Conservation (phyloP, 768 basidiomycete genomes). For the Boletus tylopilopsis region DNA sequence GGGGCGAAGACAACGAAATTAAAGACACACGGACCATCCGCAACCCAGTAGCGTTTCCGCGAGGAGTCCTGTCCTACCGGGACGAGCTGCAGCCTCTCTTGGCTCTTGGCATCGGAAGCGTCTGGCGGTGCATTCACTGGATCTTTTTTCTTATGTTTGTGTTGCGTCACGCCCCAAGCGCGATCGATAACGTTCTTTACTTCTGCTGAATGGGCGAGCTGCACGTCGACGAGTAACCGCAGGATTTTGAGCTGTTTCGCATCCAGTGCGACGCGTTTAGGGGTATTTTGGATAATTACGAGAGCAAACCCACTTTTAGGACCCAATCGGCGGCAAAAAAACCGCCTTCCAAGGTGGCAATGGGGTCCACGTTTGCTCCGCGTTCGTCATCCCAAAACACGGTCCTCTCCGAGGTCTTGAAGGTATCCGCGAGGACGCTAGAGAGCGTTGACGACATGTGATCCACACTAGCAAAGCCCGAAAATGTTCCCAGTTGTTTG, state of each 20-base stretch:
- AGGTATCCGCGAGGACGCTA: slow-evolving; percentile 63
- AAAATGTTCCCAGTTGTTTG: slow-evolving; percentile 26
- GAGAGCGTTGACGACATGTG: slow-evolving; percentile 77
- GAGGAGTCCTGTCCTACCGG: slow-evolving; percentile 76
- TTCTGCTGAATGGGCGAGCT: slow-evolving; percentile 63
- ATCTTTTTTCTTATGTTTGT: slow-evolving; percentile 82
- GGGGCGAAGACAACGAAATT: slow-evolving; percentile 31
- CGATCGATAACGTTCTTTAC: slow-evolving; percentile 74
- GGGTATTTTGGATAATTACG: slow-evolving; percentile 22
- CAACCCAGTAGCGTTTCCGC: slow-evolving; percentile 81
- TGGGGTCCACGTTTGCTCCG: slow-evolving; percentile 69
- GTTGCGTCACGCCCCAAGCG: slow-evolving; percentile 82
- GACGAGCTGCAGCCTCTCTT: slow-evolving; percentile 57
- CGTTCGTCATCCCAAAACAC: slow-evolving; percentile 76
- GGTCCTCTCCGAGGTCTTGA: slow-evolving; percentile 71
- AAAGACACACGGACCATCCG: slow-evolving; percentile 76
- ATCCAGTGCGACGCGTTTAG: slow-evolving; percentile 27
- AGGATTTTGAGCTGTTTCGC: slow-evolving; percentile 68
- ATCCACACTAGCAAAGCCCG: slow-evolving; percentile 56
- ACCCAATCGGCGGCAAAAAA: slow-evolving; percentile 82
- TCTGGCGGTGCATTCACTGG: slow-evolving; percentile 51
- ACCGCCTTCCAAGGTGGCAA: slow-evolving; percentile 59
- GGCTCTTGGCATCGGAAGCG: slow-evolving; percentile 60
- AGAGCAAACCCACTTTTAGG: slow-evolving; percentile 60
- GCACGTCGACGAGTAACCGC: slow-evolving; percentile 82